Base-by-base conservation (phyloP, 352 stramenopile species). In the Pythium aristosporum region DNA sequence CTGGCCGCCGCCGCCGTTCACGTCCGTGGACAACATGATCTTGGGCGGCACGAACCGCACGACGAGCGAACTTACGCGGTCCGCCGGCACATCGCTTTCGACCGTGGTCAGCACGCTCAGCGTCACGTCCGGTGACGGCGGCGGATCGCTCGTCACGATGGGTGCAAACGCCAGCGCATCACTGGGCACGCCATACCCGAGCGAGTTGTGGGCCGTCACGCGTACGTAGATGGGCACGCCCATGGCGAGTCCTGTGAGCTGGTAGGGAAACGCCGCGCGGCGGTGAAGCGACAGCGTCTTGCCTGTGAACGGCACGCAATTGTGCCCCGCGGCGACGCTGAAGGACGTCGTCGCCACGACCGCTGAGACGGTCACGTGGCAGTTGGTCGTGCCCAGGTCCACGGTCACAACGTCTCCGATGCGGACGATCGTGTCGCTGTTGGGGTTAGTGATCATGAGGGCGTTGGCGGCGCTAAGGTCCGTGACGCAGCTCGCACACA, bases 201-300 rank as follows among this genome's bases (percentile, higher is more conserved):
- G 79, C 20, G 87, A 93, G 69, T 98, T 98, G 65, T 98, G 89
- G 5, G 87, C 84, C 15, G 85, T 88, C 9, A 98, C 88, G 5
- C 95, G 88, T 7, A 99, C 74, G 64, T 97, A 90, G 49, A 97
- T 94, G 10, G 66, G 64, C 34, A 79, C 78, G 2, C 96, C 96
- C 90, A 98, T 97, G 1, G 62, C 67, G 0, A 99, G 75, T 0
- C 74, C 80, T 13, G 79, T 86, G 42, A 99, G 80, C 20, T 86
- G 80, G 61, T 93, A 97, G 32, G 68, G 69, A 52, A 88, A 82
- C 48, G 70, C 69, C 62, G 88, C 69, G 15, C 76, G 87, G 25
- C 78, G 84, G 57, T 80, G 70, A 18, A 91, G 49, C 3, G 72
- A 67, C 7, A 88, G 71, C 23, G 73, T 62, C 47, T 78, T 70